Evolutionary conservation across 371 early-diverging fungal genomes (phyloP).

Genomic region (Lichtheimia hyalospora): DNA sequence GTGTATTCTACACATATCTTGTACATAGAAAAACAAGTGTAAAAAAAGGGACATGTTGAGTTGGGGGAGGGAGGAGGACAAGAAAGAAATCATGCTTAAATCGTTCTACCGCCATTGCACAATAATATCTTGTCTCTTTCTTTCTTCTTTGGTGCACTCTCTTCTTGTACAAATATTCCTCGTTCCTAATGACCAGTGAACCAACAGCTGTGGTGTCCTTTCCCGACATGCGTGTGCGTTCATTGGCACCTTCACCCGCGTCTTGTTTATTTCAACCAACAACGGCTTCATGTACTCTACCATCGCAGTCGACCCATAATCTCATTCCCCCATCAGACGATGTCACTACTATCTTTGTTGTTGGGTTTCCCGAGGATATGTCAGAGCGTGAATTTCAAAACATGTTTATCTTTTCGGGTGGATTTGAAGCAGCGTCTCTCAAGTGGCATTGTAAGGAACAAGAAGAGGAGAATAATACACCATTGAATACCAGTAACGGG

Average conservation of each 20-base stretch:
- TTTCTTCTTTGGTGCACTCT: background rate
- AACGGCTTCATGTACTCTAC: background rate
- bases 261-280: background rate
- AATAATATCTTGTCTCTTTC: background rate
- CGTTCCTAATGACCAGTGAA: background rate
- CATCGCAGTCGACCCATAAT: background rate
- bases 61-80: background rate
- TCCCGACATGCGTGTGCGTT: background rate
- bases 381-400: constrained; percentile 95
- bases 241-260: background rate
- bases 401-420: constrained; percentile 93
- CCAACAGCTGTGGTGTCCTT: background rate
- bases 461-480: constrained; percentile 38
- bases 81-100: background rate
- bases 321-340: constrained; percentile 38
- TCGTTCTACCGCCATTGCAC: background rate
- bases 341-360: constrained; percentile 94
- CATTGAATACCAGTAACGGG: constrained; percentile 23
- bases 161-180: background rate
- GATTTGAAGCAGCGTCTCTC: constrained; percentile 92
- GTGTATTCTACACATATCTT: too few species aligned
- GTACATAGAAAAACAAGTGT: too few species aligned
- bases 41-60: too few species aligned
- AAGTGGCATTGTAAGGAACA: constrained; percentile 75
- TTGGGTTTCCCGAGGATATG: constrained; percentile 97